Conservation (phyloP, 176 grass and related monocot species). For the Secale cereale region DNA sequence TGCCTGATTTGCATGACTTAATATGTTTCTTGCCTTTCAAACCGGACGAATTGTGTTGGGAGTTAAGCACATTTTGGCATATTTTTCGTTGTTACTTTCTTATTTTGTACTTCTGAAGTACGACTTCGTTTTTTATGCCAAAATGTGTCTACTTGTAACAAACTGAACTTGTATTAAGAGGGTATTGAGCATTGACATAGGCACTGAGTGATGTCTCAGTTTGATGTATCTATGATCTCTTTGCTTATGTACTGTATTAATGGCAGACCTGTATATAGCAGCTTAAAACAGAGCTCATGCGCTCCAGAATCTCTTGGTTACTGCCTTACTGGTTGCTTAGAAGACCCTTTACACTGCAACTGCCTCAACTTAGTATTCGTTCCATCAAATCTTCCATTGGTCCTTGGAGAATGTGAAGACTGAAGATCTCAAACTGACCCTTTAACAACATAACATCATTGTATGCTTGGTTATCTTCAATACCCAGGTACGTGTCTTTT, state of each 20-base stretch:
- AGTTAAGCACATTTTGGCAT: neutral
- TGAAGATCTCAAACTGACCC: neutral
- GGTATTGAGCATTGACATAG: neutral
- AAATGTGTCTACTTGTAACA: neutral
- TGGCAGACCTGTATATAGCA: neutral
- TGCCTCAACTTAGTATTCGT: neutral
- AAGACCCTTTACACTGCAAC: neutral
- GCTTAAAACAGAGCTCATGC: neutral
- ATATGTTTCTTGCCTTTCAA: neutral
- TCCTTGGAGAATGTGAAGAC: neutral
- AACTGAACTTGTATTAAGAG: neutral
- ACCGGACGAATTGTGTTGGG: neutral
- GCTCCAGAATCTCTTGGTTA: neutral
- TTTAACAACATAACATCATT: neutral
- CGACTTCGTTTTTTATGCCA: neutral
- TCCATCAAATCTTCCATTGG: neutral
- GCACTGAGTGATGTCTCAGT: neutral
- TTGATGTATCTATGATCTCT: neutral
- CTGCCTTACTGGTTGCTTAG: neutral
- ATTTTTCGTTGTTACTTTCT: neutral
- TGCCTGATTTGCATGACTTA: neutral
- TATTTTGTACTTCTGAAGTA: neutral
- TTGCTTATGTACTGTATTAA: constrained; percentile 4
- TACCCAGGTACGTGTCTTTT: neutral
- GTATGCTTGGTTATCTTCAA: neutral